Evolutionary conservation across 148 eudicot genomes (phyloP).

Genomic region (Selenicereus undatus): DNA sequence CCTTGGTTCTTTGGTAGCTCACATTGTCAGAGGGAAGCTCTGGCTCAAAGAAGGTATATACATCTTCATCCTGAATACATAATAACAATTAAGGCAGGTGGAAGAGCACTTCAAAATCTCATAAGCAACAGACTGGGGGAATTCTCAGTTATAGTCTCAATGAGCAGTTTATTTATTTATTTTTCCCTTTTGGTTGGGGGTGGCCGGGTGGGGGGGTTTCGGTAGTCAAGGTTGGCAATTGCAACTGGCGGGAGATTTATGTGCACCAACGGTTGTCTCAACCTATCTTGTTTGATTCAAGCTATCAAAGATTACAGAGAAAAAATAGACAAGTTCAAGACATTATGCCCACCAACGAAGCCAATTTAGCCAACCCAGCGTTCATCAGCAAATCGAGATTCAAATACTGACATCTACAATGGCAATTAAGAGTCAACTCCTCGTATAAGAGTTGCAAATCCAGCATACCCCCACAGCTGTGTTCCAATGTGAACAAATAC

Average conservation of each 20-base stretch:
- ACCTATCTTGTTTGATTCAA: no score
- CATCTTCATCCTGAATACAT: slow-evolving; percentile 74
- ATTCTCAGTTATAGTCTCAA: no score
- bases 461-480: neutral
- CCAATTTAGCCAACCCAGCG: neutral
- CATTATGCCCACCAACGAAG: neutral
- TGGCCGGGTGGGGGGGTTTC: no score
- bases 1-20: slow-evolving; percentile 49
- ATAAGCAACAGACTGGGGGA: no score
- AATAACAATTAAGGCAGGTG: neutral
- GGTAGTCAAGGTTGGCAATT: no score
- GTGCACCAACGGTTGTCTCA: no score
- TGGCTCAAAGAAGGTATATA: slow-evolving; percentile 93
- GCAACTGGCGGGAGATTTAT: no score
- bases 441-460: neutral
- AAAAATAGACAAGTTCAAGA: neutral
- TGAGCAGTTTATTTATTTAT: no score
- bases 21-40: slow-evolving; percentile 71
- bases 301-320: neutral
- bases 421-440: neutral
- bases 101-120: no score
- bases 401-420: neutral
- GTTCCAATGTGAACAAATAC: neutral
- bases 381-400: neutral
- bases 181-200: no score